Evolutionary conservation across 2,329 filamentous ascomycete species (phyloP).

Genomic region (Aspergillus tubingensis): DNA sequence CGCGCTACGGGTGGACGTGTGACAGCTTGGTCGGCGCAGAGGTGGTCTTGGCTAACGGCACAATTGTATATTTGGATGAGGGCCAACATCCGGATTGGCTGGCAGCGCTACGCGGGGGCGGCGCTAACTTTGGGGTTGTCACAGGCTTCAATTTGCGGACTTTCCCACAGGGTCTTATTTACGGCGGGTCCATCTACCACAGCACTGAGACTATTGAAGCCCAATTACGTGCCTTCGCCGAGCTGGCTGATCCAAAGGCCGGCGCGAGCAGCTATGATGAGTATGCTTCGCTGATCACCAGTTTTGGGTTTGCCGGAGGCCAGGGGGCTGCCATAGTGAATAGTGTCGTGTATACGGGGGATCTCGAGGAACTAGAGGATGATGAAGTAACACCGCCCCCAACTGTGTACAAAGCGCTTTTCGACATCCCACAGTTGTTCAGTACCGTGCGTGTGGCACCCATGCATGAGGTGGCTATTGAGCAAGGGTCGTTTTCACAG

Average conservation of each 20-base stretch:
- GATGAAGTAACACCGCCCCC: too few relatives aligned
- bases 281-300: not conserved
- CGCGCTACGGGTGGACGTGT: conserved; percentile 17
- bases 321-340: not conserved
- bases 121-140: conserved; percentile 36
- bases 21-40: conserved; percentile 42
- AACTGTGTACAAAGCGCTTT: too few relatives aligned
- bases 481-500: not conserved
- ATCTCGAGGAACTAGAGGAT: not conserved
- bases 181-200: conserved; percentile 40
- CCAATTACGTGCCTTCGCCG: not conserved
- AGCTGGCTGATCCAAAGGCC: not conserved
- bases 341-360: not conserved
- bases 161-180: conserved; percentile 30
- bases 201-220: conserved; percentile 15
- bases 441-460: not conserved
- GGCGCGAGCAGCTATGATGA: not conserved
- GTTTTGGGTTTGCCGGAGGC: not conserved
- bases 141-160: conserved; percentile 24
- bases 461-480: not conserved
- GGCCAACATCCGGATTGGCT: conserved; percentile 28
- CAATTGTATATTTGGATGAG: conserved; percentile 43
- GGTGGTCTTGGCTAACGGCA: conserved; percentile 50
- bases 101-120: conserved; percentile 34
- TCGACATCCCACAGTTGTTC: not conserved